These are phyloP conservation scores for Teunomyces aglyptinius DNA, from an alignment of 805 yeast genomes.

Conservation along the genomic window DNA sequence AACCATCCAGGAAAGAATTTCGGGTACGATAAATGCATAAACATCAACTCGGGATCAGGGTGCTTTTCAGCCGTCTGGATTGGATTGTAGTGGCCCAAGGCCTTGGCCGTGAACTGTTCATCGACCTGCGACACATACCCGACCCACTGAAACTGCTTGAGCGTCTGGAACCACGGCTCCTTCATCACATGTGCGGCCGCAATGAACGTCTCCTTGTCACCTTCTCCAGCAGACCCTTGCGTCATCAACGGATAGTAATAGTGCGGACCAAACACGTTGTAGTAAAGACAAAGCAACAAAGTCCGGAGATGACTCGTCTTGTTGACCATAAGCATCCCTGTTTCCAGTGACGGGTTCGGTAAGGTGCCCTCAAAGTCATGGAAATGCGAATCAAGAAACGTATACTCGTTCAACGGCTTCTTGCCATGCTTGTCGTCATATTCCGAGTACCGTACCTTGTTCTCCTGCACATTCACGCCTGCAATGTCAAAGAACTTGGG, in stretches of 20 bases:
- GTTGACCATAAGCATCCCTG: slow-evolving; percentile 66
- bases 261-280: slow-evolving; percentile 63
- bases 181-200: slow-evolving; percentile 60
- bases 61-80: slow-evolving; percentile 14
- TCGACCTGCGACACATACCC: slow-evolving; percentile 32
- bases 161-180: slow-evolving; percentile 53
- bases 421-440: slow-evolving; percentile 36
- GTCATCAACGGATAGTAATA: slow-evolving; percentile 67
- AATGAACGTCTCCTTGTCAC: slow-evolving; percentile 75
- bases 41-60: slow-evolving; percentile 23
- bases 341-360: slow-evolving; percentile 67
- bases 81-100: slow-evolving; percentile 44
- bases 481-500: slow-evolving; percentile 61
- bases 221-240: slow-evolving; percentile 76
- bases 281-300: slow-evolving; percentile 57
- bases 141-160: slow-evolving; percentile 42
- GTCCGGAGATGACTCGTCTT: slow-evolving; percentile 60
- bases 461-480: slow-evolving; percentile 29
- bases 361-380: slow-evolving; percentile 65
- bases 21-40: slow-evolving; percentile 64
- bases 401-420: slow-evolving; percentile 17
- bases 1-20: slow-evolving; percentile 37
- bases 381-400: slow-evolving; percentile 36
- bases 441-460: slow-evolving; percentile 31
- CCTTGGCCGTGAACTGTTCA: slow-evolving; percentile 18